Evolutionary conservation across 805 yeast genomes (phyloP), one percentile per base, ranked within the genome.

Genomic region (Cyberlindnera petersonii): DNA sequence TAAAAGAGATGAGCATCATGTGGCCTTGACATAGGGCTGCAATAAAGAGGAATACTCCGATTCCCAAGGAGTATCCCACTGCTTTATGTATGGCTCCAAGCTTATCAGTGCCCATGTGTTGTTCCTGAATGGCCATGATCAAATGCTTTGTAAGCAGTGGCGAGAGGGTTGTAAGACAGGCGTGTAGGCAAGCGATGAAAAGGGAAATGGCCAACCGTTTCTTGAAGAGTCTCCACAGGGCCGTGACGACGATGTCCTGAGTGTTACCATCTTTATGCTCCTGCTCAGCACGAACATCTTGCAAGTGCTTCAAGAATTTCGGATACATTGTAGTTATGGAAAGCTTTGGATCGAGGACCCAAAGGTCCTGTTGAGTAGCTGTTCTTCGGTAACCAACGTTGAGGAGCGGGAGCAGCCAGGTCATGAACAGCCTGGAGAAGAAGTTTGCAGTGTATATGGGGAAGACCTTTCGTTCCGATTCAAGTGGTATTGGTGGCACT

Each of bases 51-150:
- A 86, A 61, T 1, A 66, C 47, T 33, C 77, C 71, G 6, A 82
- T 67, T 14, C 88, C 93, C 33, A 86, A 58, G 5, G 88, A 81
- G 52, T 76, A 83, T 9, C 89, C 95, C 14, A 82, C 66, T 44
- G 95, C 95, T 30, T 59, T 66, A 31, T 77, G 66, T 20, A 63
- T 51, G 6, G 63, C 52, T 9, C 52, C 46, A 14, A 63, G 59
- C n/a, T n/a, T n/a, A n/a, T n/a, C n/a, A 16, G 65, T 46, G 6
- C 74, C 74, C 24, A 47, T 45, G 20, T 66, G 66, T 37, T 66
- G 62, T 32, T 49, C 50, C 44, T 69, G 71, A n/a, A 79, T 79
- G 44, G 65, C 76, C 24, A 62, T 61, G 42, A 79, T 77, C 35
- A 79, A 60, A 27, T 65, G 62, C 52, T 69, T 70, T 6, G 75